phyloP scores from a whole-genome alignment of 805 yeast species.

The Starmerella asiatica region DNA sequence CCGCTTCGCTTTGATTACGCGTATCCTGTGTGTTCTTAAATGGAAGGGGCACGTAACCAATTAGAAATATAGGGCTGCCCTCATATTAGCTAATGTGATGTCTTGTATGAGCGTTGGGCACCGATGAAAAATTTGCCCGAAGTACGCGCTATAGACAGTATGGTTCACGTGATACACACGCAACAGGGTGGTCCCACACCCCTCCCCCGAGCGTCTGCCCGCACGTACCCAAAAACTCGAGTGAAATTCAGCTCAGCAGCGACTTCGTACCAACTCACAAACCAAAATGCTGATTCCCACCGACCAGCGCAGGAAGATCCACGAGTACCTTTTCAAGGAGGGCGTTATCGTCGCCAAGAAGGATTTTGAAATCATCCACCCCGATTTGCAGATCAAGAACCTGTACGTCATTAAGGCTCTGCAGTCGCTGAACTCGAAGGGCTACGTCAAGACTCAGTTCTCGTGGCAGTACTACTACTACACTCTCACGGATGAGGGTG shows the following conservation, averaged over 20 bases:
- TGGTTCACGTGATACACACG: too few relatives aligned
- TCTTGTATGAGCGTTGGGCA: too few relatives aligned
- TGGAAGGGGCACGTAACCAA: too few relatives aligned
- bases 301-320: conserved; percentile 99
- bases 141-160: too few relatives aligned
- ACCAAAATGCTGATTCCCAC: conserved; percentile 94
- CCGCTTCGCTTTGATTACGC: too few relatives aligned
- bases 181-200: too few relatives aligned
- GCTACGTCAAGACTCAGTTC: conserved; percentile 99
- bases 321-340: conserved; percentile 98
- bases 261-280: too few relatives aligned
- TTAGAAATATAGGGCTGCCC: too few relatives aligned
- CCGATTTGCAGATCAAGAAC: conserved; percentile 96
- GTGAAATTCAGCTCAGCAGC: conserved; percentile 7
- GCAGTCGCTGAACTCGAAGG: conserved; percentile 97
- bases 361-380: conserved; percentile 97
- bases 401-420: conserved; percentile 95
- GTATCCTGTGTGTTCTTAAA: too few relatives aligned
- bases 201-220: not conserved
- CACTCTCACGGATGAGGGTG: conserved; percentile 99
- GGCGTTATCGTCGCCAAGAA: conserved; percentile 99
- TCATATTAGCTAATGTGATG: too few relatives aligned
- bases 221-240: not conserved
- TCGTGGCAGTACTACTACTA: conserved; percentile 99
- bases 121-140: too few relatives aligned